Evolutionary conservation across 192 early-diverging fungal species (phyloP).

Genomic region (Coemansia sp.): DNA sequence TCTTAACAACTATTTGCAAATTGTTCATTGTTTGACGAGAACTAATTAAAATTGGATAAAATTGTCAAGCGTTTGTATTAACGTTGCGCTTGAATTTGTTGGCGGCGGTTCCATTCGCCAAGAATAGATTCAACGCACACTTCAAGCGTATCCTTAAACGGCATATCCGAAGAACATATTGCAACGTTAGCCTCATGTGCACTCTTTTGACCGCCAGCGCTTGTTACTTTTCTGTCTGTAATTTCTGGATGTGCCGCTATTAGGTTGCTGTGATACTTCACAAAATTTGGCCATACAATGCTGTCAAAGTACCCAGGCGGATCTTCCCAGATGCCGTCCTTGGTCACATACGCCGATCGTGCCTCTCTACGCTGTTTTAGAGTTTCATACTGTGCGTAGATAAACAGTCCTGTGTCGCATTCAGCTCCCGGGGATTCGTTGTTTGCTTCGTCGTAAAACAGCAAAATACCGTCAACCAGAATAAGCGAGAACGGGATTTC

Average conservation of each 20-base stretch:
- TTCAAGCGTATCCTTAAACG: conserved; percentile 15
- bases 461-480: conserved; percentile 75
- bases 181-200: conserved; percentile 3
- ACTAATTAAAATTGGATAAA: neutral
- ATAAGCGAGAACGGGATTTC: conserved; percentile 31
- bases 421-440: conserved; percentile 40
- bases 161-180: conserved; percentile 41
- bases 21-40: neutral
- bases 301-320: conserved; percentile 76
- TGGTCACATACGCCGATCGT: conserved; percentile 70
- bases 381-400: conserved; percentile 61
- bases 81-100: neutral
- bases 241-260: conserved; percentile 19
- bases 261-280: conserved; percentile 34
- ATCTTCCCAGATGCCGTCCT: conserved; percentile 76
- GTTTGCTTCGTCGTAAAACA: conserved; percentile 60
- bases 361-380: conserved; percentile 65
- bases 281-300: conserved; percentile 77
- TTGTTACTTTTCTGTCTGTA: neutral
- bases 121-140: conserved; percentile 20
- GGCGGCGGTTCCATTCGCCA: conserved; percentile 9
- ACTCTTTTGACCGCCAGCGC: neutral
- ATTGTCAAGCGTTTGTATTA: neutral
- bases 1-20: neutral
- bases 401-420: conserved; percentile 34